These are phyloP conservation scores for Tuctoria greenei DNA, from an alignment of 176 grass and related monocot genomes.

Conservation along the genomic window DNA sequence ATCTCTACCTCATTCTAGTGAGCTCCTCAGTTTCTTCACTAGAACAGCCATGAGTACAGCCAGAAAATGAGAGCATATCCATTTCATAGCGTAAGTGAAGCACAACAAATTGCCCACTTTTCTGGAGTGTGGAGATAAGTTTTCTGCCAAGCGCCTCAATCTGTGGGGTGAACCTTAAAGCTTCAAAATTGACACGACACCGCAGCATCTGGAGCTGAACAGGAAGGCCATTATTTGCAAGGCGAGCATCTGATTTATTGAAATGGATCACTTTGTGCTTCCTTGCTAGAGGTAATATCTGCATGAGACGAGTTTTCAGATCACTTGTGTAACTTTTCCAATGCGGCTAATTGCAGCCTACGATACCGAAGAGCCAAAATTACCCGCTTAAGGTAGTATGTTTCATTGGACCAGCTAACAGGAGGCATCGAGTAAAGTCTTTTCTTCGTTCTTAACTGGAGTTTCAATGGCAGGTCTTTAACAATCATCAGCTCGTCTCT, in stretches of 20 bases:
- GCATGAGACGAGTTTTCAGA: constrained; percentile 31
- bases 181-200: constrained; percentile 83
- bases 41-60: constrained; percentile 95
- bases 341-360: background rate
- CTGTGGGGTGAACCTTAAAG: constrained; percentile 86
- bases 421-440: constrained; percentile 78
- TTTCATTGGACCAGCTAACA: constrained; percentile 90
- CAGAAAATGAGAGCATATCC: constrained; percentile 98
- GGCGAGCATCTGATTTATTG: constrained; percentile 80
- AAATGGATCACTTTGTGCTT: constrained; percentile 96
- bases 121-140: constrained; percentile 66
- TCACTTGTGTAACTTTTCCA: background rate
- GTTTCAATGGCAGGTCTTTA: constrained; percentile 70
- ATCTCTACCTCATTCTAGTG: constrained; percentile 81
- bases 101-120: constrained; percentile 77
- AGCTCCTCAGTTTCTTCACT: constrained; percentile 66
- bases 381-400: constrained; percentile 90
- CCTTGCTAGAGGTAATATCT: constrained; percentile 89
- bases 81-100: constrained; percentile 97
- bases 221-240: constrained; percentile 90
- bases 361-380: background rate
- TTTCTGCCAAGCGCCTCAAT: constrained; percentile 85
- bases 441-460: constrained; percentile 49
- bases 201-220: constrained; percentile 71
- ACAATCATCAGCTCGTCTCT: constrained; percentile 96